Evolutionary conservation across 768 basidiomycete species (phyloP), one percentile per base, ranked within the genome.

Genomic region (Gyrodon lividus): DNA sequence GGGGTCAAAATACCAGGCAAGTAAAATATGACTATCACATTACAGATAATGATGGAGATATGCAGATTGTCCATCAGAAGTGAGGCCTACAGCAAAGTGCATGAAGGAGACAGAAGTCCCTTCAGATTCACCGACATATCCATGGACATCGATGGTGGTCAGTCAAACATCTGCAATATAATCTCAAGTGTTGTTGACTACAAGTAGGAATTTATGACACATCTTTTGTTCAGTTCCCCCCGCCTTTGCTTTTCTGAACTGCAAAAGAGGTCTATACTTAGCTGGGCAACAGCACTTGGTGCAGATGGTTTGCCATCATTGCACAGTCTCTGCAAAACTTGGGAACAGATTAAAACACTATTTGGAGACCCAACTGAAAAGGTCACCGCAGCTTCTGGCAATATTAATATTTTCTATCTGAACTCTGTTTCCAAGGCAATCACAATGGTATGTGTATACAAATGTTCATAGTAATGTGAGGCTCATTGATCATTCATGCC

Each of bases 201-300:
- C 17, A 6, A n/a, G 74, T 13, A 70, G 66, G 54, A 64, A 33
- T 67, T 70, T 42, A 45, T 60, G 5, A 70, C 62, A 0, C 58
- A 65, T 28, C 43, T 71, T 9, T 52, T 73, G 6, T 73, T 73
- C 45, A 67, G 60, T 34, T 72, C 68, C 1, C 60, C 69, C 0
- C 46, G 48, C 13, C 54, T 71, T 0, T 53, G 58, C 16, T 73
- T 73, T 46, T 73, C 65, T 2, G 46, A 55, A 6, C 47, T 51
- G 5, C 70, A 72, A 42, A 58, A 72, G 48, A 51, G 33, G 14
- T 65, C 65, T 1, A 46, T 73, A 6, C 46, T 71, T 2, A 34
- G 31, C 0, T 73, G 65, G 67, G 70, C 60, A 3, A 65, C 54
- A 28, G 61, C 55, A 0, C 46, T 73, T 4, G 59, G 69, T 0